Percentiles rank a stretch among this genome's conserved stretches.
These are phyloP conservation scores for Populus euphratica DNA, from an alignment of 345 rosid species.

Conservation along the genomic window DNA sequence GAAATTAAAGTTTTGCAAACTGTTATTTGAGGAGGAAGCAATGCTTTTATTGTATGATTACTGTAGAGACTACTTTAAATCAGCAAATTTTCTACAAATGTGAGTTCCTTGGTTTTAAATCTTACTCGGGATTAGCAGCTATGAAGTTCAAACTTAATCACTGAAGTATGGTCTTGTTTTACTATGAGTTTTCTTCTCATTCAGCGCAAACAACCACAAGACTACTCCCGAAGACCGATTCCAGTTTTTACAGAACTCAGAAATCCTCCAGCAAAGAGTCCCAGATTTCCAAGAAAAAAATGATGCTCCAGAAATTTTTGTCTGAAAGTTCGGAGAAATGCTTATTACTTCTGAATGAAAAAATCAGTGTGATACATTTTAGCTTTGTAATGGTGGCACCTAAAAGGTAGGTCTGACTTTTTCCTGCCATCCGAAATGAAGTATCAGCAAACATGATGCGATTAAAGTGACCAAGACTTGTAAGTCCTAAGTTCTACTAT, in stretches of 20 bases:
- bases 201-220: background rate
- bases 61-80: background rate
- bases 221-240: background rate
- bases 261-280: background rate
- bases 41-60: background rate
- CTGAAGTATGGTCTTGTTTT: background rate
- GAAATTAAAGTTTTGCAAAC: background rate
- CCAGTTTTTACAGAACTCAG: background rate
- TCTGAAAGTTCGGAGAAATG: background rate
- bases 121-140: background rate
- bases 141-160: no score
- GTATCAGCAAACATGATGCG: no score
- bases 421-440: no score
- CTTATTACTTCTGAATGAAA: background rate
- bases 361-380: no score
- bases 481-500: background rate
- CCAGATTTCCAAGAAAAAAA: background rate
- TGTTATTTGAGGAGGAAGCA: background rate
- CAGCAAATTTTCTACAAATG: background rate
- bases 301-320: background rate
- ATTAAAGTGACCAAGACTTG: no score
- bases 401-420: no score
- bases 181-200: background rate
- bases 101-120: background rate
- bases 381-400: no score